Evolutionary conservation across 2,329 filamentous ascomycete genomes (phyloP).

Genomic region (Xylariaceae sp.): DNA sequence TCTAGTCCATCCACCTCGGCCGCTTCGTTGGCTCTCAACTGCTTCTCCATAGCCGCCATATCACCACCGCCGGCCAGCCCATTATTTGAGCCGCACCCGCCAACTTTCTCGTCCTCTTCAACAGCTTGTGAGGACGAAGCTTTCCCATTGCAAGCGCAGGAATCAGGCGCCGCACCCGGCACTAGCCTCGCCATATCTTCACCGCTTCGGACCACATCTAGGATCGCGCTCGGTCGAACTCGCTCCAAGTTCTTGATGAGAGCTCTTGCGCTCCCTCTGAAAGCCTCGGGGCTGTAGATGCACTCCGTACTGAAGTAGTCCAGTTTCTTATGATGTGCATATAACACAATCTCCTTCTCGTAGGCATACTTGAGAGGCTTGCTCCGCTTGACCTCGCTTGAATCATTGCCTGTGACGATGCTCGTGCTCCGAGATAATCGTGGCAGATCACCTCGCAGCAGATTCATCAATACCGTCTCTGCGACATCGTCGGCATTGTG

Average conservation of each 20-base stretch:
- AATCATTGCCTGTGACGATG: conserved; percentile 75
- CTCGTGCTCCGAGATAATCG: conserved; percentile 84
- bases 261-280: conserved; percentile 84
- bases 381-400: conserved; percentile 88
- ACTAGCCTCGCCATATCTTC: conserved; percentile 95
- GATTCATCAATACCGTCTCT: conserved; percentile 96
- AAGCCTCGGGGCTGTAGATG: conserved; percentile 96
- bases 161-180: conserved; percentile 53
- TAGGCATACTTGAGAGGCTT: conserved; percentile 98
- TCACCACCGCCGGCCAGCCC: conserved; percentile 68
- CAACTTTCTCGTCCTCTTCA: conserved; percentile 54
- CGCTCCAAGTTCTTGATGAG: conserved; percentile 95
- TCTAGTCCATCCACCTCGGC: conserved; percentile 60
- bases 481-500: conserved; percentile 98
- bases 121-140: conserved; percentile 31
- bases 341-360: conserved; percentile 97
- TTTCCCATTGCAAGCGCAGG: conserved; percentile 47
- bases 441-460: conserved; percentile 85
- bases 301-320: conserved; percentile 99
- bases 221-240: conserved; percentile 86
- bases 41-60: conserved; percentile 78
- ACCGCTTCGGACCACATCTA: conserved; percentile 91
- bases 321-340: conserved; percentile 93
- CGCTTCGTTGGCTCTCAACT: conserved; percentile 62
- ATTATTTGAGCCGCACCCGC: conserved; percentile 73